Conservation (phyloP, 805 yeast species). For the Wickerhamiella siamensis region DNA sequence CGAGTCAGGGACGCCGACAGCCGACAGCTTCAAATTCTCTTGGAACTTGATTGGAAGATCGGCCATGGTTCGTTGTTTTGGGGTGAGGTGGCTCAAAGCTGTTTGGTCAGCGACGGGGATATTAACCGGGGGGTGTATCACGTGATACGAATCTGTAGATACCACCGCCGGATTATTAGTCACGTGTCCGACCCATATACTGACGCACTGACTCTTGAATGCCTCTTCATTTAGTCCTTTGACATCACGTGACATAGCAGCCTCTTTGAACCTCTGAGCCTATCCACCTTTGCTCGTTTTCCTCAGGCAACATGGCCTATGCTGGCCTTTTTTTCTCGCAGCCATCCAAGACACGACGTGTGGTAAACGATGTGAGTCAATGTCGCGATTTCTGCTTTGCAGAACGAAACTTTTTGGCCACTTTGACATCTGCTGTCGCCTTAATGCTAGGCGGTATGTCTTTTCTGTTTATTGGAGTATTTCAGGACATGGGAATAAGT, state of each 20-base stretch:
- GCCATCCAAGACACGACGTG: neutral
- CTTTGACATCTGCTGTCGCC: neutral
- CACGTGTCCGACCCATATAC: too few relatives aligned
- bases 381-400: neutral
- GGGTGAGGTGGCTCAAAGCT: neutral
- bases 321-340: neutral
- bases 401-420: neutral
- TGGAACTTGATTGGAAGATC: conserved; percentile 96
- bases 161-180: too few relatives aligned
- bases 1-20: conserved; percentile 70
- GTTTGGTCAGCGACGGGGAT: neutral
- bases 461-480: neutral
- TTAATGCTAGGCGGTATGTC: neutral
- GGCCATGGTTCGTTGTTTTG: conserved; percentile 16
- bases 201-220: too few relatives aligned
- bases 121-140: too few relatives aligned
- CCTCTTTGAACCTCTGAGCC: too few relatives aligned
- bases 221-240: too few relatives aligned
- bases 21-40: conserved; percentile 79
- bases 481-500: too few relatives aligned
- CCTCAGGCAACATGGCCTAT: too few relatives aligned
- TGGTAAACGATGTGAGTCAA: neutral
- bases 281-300: too few relatives aligned
- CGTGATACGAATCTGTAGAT: too few relatives aligned
- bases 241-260: too few relatives aligned